Base-by-base conservation (phyloP, 169 alveolate genomes). In the Cryptosporidium xiaoi region DNA sequence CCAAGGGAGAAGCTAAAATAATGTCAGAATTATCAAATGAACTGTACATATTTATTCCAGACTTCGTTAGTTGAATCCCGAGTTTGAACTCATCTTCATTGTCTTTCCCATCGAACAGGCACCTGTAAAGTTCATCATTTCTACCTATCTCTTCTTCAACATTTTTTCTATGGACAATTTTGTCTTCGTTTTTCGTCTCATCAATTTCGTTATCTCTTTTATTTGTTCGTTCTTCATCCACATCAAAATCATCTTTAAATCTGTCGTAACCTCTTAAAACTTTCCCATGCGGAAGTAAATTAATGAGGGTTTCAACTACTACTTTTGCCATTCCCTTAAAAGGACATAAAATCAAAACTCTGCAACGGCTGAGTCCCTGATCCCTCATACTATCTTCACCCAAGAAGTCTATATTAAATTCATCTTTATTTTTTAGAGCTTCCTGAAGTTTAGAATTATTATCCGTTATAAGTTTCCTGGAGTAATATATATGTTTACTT, bases 1-100 rank as follows among this genome's bases (percentile, higher is more conserved):
- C 98, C 66, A 95, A 87, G 0, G 98, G 98, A 3, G 98, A 95
- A 13, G 96, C 95, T 48, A 95, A 83, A 62, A 95, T 90, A 34
- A 95, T 84, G 66, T 95, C 98, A 65, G 97, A 91, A 29, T 90
- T 91, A 82, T 85, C 90, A 65, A 95, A 94, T 29, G 97, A 95
- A 44, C 96, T 77, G 66, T 91, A 95, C 44, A 95, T 77, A 29
- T 87, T 89, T 48, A 94, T 51, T 68, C 92, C 91, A 58, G 95
- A 93, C 29, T 87, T 85, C 51, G 93, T 84, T 51, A 95, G 71
- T 24, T 93, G 91, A 34, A 95, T 68, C 24, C 98, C 98, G 44
- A 95, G 90, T 64, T 94, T 92, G 69, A 95, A 95, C 1, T 94
- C 93, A 71, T 95, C 98, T 66, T 94, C 95, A 69, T 84, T 89